Evolutionary conservation across 768 basidiomycete species (phyloP).

Genomic region (Phylloporus arenicola): DNA sequence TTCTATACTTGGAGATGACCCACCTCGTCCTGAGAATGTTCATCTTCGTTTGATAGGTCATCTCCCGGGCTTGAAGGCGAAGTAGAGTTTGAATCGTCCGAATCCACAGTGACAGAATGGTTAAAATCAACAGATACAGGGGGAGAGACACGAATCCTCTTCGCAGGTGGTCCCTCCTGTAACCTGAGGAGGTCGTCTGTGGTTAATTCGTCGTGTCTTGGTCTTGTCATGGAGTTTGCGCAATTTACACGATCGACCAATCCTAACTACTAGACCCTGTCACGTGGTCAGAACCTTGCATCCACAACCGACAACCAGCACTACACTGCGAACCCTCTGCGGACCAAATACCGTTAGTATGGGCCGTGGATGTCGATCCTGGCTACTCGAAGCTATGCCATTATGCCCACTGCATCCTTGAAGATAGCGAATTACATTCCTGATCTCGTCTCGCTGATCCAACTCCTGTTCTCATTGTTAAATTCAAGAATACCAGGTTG

Average conservation of each 20-base stretch:
- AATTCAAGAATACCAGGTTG: not conserved
- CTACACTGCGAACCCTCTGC: not conserved
- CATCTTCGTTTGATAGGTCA: constrained; percentile 20
- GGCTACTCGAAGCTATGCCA: not conserved
- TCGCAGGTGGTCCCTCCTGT: constrained; percentile 39
- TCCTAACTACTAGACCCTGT: too few species aligned
- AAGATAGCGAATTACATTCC: not conserved
- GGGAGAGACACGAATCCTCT: constrained; percentile 27
- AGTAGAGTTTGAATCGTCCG: constrained; percentile 3
- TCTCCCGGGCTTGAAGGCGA: constrained; percentile 4
- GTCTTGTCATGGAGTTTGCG: constrained; percentile 12
- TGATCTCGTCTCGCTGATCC: not conserved
- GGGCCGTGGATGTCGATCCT: not conserved
- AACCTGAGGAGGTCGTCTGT: constrained; percentile 44
- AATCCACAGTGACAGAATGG: not conserved
- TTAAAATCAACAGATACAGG: not conserved
- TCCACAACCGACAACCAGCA: too few species aligned
- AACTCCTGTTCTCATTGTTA: not conserved
- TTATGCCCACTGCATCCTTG: not conserved
- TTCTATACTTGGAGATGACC: constrained; percentile 5
- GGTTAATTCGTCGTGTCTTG: constrained; percentile 25
- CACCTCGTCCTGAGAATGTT: constrained; percentile 9
- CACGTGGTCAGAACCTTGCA: not conserved
- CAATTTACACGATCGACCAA: too few species aligned
- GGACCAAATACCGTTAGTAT: not conserved